Conservation (phyloP, 495 filamentous ascomycete genomes). For the Bacidia gigantensis region DNA sequence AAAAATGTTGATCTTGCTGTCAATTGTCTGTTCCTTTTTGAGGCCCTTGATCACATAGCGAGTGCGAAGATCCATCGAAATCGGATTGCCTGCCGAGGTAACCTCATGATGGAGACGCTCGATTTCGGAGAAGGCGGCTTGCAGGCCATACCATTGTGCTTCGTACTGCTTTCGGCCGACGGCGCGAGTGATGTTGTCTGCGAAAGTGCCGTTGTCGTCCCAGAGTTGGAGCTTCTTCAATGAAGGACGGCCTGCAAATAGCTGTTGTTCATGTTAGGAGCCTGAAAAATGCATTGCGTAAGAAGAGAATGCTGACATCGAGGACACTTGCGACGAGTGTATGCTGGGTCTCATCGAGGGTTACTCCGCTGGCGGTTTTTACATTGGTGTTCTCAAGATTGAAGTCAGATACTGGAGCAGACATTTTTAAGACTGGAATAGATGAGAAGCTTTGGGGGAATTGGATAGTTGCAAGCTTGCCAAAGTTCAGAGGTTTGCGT, state of each 20-base stretch:
- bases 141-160: constrained; percentile 39
- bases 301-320: constrained; percentile 25
- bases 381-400: constrained; percentile 35
- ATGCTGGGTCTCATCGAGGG: constrained; percentile 31
- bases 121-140: constrained; percentile 31
- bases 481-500: neutral
- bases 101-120: constrained; percentile 36
- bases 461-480: neutral
- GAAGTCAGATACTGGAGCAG: constrained; percentile 11
- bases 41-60: constrained; percentile 40
- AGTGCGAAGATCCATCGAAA: constrained; percentile 37
- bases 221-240: constrained; percentile 42
- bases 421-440: constrained; percentile 10
- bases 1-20: constrained; percentile 34
- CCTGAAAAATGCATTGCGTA: neutral
- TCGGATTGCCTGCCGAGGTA: constrained; percentile 38
- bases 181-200: constrained; percentile 39
- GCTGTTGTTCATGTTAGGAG: constrained; percentile 16
- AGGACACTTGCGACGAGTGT: constrained; percentile 41
- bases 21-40: constrained; percentile 37
- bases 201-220: constrained; percentile 35
- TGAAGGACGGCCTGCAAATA: constrained; percentile 43
- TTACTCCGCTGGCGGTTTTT: constrained; percentile 32
- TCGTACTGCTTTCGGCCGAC: constrained; percentile 34
- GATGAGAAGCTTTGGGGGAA: neutral